Evolutionary conservation across 345 rosid genomes (phyloP).

Genomic region (Lepidium didymum): DNA sequence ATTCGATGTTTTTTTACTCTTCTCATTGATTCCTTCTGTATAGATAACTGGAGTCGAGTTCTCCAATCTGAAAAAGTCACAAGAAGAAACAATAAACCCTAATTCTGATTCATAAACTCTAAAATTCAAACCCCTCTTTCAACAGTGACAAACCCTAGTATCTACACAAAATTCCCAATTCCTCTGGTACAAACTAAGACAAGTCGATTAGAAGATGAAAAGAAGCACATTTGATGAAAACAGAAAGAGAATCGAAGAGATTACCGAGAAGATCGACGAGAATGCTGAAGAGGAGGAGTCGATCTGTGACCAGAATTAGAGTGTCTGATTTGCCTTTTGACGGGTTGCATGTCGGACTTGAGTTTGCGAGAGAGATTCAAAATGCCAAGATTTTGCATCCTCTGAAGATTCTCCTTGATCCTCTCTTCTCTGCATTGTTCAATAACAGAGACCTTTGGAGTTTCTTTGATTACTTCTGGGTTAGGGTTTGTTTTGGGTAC

Average conservation of each 20-base stretch:
- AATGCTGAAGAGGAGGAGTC: slow-evolving; percentile 16
- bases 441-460: slow-evolving; percentile 34
- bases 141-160: not conserved
- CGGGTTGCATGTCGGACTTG: slow-evolving; percentile 26
- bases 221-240: not conserved
- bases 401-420: slow-evolving; percentile 63
- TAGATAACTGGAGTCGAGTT: slow-evolving; percentile 54
- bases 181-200: not conserved
- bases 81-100: not conserved
- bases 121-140: not conserved
- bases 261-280: slow-evolving; percentile 83
- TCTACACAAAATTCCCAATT: not conserved
- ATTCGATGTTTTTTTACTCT: slow-evolving; percentile 11
- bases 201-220: not conserved
- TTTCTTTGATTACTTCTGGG: not conserved
- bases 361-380: slow-evolving; percentile 54
- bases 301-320: slow-evolving; percentile 9
- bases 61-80: slow-evolving; percentile 45
- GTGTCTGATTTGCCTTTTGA: slow-evolving; percentile 25
- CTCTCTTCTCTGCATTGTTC: slow-evolving; percentile 72
- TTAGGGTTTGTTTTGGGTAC: not conserved
- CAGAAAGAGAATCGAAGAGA: not conserved
- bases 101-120: not conserved
- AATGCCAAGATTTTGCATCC: slow-evolving; percentile 72
- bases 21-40: slow-evolving; percentile 32